Percentiles rank a stretch among this genome's conserved stretches.
phyloP scores from a whole-genome alignment of 164 flowering plant genomes.

The Aristolochia californica region DNA sequence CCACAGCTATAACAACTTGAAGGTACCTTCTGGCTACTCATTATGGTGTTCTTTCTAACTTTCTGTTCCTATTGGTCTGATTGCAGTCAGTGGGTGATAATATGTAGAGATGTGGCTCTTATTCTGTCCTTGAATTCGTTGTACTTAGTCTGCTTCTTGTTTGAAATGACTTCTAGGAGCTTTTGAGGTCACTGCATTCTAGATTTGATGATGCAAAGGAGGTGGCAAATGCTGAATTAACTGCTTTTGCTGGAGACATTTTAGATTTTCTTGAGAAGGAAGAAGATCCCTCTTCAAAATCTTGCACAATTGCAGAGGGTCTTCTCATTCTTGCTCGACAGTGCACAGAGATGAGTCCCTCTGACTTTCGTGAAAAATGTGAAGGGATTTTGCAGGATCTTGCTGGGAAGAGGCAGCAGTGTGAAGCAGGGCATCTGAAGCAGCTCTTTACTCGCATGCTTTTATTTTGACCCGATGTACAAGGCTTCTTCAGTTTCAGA shows the following conservation, averaged over 20 bases:
- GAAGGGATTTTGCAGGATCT: slow-evolving; percentile 57
- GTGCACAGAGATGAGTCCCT: slow-evolving; percentile 40
- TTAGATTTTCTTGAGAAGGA: slow-evolving; percentile 28
- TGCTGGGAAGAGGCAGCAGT: slow-evolving; percentile 42
- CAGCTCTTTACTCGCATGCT: slow-evolving; percentile 63
- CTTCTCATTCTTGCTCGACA: slow-evolving; percentile 39
- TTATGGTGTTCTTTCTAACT: not conserved
- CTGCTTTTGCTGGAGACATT: slow-evolving; percentile 37
- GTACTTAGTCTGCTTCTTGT: not conserved
- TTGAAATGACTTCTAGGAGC: slow-evolving; percentile 36
- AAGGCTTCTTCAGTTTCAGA: slow-evolving; percentile 54
- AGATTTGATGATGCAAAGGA: slow-evolving; percentile 59
- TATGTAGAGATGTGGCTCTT: not conserved
- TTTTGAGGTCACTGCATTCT: slow-evolving; percentile 48
- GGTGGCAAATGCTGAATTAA: slow-evolving; percentile 41
- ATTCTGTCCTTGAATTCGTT: not conserved
- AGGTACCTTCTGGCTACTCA: slow-evolving; percentile 25
- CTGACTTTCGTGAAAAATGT: slow-evolving; percentile 48
- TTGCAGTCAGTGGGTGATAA: not conserved
- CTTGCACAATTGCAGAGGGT: slow-evolving; percentile 22
- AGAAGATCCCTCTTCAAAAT: slow-evolving; percentile 21
- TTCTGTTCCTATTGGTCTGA: not conserved
- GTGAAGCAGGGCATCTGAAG: slow-evolving; percentile 40
- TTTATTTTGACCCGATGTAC: slow-evolving; percentile 69
- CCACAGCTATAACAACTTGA: slow-evolving; percentile 56